These are phyloP conservation scores for Xylaria scruposa DNA, from an alignment of 495 filamentous ascomycete species.

Conservation along the genomic window DNA sequence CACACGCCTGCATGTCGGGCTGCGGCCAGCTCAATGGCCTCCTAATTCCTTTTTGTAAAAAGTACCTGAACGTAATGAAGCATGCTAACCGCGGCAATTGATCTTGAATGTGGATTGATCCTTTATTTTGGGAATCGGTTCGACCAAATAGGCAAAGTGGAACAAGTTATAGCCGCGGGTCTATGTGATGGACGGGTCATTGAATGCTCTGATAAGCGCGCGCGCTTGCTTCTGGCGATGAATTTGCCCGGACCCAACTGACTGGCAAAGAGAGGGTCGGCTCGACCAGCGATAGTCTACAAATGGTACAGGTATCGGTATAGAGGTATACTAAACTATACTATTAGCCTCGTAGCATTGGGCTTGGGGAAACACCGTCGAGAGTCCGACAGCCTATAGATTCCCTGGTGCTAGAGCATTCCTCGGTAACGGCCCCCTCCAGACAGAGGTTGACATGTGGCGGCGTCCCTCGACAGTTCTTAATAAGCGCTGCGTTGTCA, in stretches of 20 bases:
- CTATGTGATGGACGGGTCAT: neutral
- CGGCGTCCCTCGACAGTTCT: neutral
- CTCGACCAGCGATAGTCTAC: neutral
- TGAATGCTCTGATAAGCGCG: slow-evolving; percentile 16
- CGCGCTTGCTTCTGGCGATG: slow-evolving; percentile 9
- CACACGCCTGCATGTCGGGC: slow-evolving; percentile 1
- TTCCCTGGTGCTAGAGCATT: neutral
- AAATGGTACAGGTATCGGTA: neutral
- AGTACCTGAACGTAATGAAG: neutral
- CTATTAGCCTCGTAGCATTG: slow-evolving; percentile 3
- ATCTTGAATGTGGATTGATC: neutral
- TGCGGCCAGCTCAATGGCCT: slow-evolving; percentile 3
- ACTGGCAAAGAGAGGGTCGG: neutral
- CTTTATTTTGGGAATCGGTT: slow-evolving; percentile 4
- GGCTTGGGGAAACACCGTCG: slow-evolving; percentile 1
- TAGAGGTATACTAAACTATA: neutral
- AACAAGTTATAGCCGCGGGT: neutral
- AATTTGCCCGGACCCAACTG: slow-evolving; percentile 4
- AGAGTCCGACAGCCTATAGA: slow-evolving; percentile 13
- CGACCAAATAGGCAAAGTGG: neutral
- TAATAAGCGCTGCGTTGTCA: slow-evolving; percentile 25
- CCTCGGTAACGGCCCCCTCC: neutral
- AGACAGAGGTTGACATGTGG: slow-evolving; percentile 21
- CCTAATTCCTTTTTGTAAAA: neutral
- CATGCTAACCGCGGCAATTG: neutral